Percentiles rank a stretch among this genome's conserved stretches.
phyloP scores from a whole-genome alignment of 805 yeast species.

The Spathaspora hagerdaliae region DNA sequence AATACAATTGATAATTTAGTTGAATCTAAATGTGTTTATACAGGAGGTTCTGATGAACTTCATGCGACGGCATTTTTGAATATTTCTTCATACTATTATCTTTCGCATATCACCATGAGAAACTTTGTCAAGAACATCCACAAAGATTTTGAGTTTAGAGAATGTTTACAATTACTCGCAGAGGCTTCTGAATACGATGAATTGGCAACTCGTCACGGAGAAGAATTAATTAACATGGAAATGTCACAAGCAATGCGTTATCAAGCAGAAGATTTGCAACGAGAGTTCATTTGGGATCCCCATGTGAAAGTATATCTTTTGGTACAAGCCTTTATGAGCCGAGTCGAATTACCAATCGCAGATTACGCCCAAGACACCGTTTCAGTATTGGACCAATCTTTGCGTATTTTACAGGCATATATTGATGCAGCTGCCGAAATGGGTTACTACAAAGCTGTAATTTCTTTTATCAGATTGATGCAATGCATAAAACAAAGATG shows the following conservation, averaged over 20 bases:
- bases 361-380: conserved; percentile 94
- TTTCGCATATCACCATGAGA: conserved; percentile 86
- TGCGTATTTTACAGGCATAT: conserved; percentile 90
- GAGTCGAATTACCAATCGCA: conserved; percentile 83
- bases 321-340: conserved; percentile 66
- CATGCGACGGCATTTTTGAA: conserved; percentile 78
- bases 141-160: conserved; percentile 48
- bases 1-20: conserved; percentile 59
- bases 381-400: conserved; percentile 87
- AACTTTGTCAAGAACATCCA: conserved; percentile 53
- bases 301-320: conserved; percentile 74
- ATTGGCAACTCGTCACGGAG: conserved; percentile 87
- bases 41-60: conserved; percentile 43
- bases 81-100: conserved; percentile 86
- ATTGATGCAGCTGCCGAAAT: conserved; percentile 86
- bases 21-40: conserved; percentile 66
- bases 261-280: conserved; percentile 51
- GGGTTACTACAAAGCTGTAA: conserved; percentile 63
- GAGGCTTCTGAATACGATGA: conserved; percentile 81
- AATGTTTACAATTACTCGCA: conserved; percentile 57
- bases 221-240: conserved; percentile 80
- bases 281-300: conserved; percentile 78
- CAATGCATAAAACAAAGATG: conserved; percentile 83
- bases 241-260: conserved; percentile 72
- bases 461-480: conserved; percentile 65